Conservation (phyloP, 2,329 filamentous ascomycete genomes). For the Botryotinia calthae region DNA sequence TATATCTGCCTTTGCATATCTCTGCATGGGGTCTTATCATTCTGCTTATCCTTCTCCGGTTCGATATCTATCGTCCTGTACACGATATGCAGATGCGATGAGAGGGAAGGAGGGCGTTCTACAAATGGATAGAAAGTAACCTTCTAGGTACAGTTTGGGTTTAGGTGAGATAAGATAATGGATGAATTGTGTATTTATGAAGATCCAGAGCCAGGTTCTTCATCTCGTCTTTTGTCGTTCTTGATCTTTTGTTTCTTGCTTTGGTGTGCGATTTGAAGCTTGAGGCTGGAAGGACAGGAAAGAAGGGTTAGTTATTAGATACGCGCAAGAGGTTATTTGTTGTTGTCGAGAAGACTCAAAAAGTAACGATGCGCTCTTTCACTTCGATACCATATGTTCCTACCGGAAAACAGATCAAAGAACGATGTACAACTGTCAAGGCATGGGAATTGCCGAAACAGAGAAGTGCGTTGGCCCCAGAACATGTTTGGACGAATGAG, state of each 20-base stretch:
- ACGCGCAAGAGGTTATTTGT: background rate
- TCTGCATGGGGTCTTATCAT: background rate
- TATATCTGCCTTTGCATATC: background rate
- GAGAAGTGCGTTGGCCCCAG: constrained; percentile 46
- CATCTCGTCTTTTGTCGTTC: background rate
- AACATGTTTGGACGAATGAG: constrained; percentile 44
- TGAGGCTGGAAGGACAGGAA: background rate
- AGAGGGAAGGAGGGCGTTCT: background rate
- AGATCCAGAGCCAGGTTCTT: background rate
- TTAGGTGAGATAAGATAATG: background rate
- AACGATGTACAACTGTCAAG: constrained; percentile 42
- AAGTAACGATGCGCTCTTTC: background rate
- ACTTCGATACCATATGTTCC: constrained; percentile 34
- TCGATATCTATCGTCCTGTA: background rate
- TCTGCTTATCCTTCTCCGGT: background rate
- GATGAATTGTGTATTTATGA: background rate
- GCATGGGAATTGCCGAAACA: constrained; percentile 51
- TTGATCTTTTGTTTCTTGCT: background rate
- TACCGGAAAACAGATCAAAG: constrained; percentile 40
- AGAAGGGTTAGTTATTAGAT: background rate
- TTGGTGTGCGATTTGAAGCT: background rate
- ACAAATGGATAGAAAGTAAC: background rate
- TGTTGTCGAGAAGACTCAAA: background rate
- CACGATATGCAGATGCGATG: background rate
- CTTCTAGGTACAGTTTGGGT: background rate